Evolutionary conservation across 345 rosid species (phyloP).

Genomic region (Corchorus olitorius): DNA sequence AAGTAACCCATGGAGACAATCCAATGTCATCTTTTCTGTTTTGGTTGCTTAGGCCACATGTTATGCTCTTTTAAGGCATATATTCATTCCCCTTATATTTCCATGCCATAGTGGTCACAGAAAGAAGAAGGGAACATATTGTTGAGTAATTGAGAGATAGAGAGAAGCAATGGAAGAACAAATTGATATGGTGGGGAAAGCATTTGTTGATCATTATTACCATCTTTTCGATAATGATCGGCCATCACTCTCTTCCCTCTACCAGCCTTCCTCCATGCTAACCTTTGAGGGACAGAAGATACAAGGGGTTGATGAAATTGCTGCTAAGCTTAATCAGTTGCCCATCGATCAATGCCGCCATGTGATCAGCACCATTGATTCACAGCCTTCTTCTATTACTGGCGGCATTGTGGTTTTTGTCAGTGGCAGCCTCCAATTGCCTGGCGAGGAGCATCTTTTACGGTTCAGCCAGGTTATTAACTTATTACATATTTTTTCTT

Average conservation of each 20-base stretch:
- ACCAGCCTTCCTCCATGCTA: constrained; percentile 70
- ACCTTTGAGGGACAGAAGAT: constrained; percentile 76
- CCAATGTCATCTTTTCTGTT: constrained; percentile 17
- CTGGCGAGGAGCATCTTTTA: constrained; percentile 66
- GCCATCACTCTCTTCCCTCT: constrained; percentile 50
- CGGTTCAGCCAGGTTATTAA: constrained; percentile 85
- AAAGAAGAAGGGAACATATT: neutral
- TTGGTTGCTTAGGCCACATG: neutral
- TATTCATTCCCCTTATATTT: constrained; percentile 18
- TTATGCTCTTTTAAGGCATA: constrained; percentile 4
- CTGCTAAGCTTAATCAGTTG: constrained; percentile 57
- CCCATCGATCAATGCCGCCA: constrained; percentile 79
- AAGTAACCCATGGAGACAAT: constrained; percentile 8
- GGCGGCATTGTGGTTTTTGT: constrained; percentile 76
- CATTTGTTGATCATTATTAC: constrained; percentile 80
- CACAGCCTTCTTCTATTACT: constrained; percentile 60
- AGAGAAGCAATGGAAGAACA: constrained; percentile 51
- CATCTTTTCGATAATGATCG: constrained; percentile 69
- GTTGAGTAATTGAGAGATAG: neutral
- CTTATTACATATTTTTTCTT: too few species aligned
- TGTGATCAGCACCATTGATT: constrained; percentile 65
- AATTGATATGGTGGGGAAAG: constrained; percentile 62
- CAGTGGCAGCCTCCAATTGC: constrained; percentile 72
- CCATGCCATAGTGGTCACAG: constrained; percentile 5
- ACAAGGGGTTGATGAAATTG: constrained; percentile 55